A percentile compares a stretch with the other conserved stretches of the same genome.
These are phyloP conservation scores for Saccharomycopsis olivae DNA, from an alignment of 805 yeast species.

Conservation along the genomic window DNA sequence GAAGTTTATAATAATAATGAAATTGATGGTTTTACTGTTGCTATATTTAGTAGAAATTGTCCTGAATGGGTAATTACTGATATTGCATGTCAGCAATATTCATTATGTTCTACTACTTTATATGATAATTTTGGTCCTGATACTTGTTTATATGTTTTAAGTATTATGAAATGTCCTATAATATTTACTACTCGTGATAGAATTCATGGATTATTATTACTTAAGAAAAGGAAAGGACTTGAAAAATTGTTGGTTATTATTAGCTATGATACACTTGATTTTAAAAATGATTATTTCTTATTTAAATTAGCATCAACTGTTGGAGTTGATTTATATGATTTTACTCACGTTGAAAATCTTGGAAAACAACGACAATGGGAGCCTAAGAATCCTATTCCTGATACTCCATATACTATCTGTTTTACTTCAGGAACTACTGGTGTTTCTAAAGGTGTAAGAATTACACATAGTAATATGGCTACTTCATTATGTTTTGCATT, in stretches of 20 bases:
- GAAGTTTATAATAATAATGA: conserved; percentile 19
- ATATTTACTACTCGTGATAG: conserved; percentile 22
- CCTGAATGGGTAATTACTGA: conserved; percentile 65
- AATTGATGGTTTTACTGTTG: conserved; percentile 31
- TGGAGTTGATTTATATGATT: not conserved
- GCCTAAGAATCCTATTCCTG: conserved; percentile 32
- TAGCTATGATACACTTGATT: not conserved
- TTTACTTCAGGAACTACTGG: conserved; percentile 73
- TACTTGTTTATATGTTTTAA: conserved; percentile 33
- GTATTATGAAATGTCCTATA: not conserved
- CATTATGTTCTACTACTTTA: conserved; percentile 39
- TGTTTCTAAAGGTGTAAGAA: conserved; percentile 67
- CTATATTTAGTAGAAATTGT: conserved; percentile 31
- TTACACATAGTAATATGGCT: conserved; percentile 45
- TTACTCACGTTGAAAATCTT: not conserved
- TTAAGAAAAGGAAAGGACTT: conserved; percentile 3
- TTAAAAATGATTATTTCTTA: not conserved
- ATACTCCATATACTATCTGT: conserved; percentile 38
- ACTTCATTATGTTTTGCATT: conserved; percentile 25
- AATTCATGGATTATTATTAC: conserved; percentile 24
- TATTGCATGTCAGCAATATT: conserved; percentile 52
- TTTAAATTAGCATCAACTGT: not conserved
- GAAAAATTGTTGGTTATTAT: conserved; percentile 9
- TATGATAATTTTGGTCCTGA: conserved; percentile 49
- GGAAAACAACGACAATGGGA: conserved; percentile 25